Evolutionary conservation across 306 rosid genomes (phyloP).

Genomic region (Acacia confusa): DNA sequence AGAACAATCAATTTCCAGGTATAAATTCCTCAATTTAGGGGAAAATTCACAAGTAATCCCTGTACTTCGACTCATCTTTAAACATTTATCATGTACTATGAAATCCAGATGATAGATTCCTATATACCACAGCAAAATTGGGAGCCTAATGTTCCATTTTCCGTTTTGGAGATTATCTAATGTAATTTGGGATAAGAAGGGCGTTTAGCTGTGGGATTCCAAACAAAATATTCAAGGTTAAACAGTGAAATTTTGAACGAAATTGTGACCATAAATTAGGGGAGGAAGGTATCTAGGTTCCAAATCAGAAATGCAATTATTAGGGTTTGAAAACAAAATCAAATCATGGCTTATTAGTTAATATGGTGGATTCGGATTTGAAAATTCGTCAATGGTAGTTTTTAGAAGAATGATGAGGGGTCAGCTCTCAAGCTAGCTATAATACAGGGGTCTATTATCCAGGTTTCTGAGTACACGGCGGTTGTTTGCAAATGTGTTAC

Average conservation of each 20-base stretch:
- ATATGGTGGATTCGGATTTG: background rate
- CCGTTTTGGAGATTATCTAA: background rate
- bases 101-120: background rate
- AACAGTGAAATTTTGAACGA: background rate
- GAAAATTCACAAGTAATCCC: background rate
- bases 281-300: background rate
- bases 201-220: background rate
- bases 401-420: background rate
- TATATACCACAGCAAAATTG: background rate
- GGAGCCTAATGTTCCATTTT: background rate
- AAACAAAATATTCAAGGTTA: background rate
- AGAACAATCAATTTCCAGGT: slow-evolving; percentile 81
- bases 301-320: background rate
- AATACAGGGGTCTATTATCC: background rate
- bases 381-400: background rate
- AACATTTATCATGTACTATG: background rate
- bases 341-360: background rate
- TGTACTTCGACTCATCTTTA: background rate
- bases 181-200: background rate
- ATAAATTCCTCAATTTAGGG: background rate
- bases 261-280: background rate
- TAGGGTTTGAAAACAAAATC: background rate
- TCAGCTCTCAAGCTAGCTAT: background rate
- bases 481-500: background rate
- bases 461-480: background rate